Percentiles rank a stretch among this genome's conserved stretches.
phyloP scores from a whole-genome alignment of 148 eudicot species.

The Silene conica region DNA sequence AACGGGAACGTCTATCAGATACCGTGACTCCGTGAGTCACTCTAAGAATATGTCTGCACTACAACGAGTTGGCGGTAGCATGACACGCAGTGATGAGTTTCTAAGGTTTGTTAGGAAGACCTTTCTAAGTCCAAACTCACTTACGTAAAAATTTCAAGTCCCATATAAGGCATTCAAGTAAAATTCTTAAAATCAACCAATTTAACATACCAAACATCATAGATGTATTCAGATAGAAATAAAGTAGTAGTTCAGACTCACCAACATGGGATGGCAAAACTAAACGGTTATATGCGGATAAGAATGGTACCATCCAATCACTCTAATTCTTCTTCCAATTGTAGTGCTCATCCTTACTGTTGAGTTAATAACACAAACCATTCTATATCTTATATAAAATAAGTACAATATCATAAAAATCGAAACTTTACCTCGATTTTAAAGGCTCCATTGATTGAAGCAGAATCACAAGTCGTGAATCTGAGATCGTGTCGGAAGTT shows the following conservation, averaged over 20 bases:
- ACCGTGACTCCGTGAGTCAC: neutral
- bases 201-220: neutral
- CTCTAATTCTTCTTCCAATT: conserved; percentile 89
- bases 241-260: conserved; percentile 31
- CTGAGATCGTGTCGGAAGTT: too few species aligned
- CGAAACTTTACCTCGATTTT: too few species aligned
- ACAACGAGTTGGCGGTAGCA: neutral
- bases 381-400: neutral
- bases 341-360: conserved; percentile 69
- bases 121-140: neutral
- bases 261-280: conserved; percentile 99
- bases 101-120: neutral
- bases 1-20: neutral
- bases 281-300: conserved; percentile 99
- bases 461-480: too few species aligned
- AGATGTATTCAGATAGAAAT: neutral
- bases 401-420: too few species aligned
- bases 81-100: neutral
- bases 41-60: neutral
- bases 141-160: neutral
- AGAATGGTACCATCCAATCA: conserved; percentile 99
- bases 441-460: too few species aligned
- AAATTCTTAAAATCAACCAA: neutral
- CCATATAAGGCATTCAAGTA: neutral
- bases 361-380: conserved; percentile 52